A percentile compares a stretch with the other conserved stretches of the same genome.
Conservation (phyloP, 257 asterid genomes). For the Verbascum thapsus region DNA sequence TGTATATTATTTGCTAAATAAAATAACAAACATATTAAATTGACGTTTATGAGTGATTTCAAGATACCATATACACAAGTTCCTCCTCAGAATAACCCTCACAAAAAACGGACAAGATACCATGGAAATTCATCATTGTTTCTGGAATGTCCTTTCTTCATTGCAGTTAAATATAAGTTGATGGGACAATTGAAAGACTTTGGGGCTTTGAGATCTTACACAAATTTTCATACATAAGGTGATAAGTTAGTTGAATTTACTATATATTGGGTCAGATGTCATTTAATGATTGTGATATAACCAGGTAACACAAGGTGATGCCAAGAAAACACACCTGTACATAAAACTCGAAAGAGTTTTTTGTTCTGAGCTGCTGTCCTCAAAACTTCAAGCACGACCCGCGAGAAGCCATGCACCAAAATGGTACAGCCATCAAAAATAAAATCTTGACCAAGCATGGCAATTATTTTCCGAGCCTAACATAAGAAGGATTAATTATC, state of each 20-base stretch:
- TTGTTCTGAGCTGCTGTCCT: constrained; percentile 72
- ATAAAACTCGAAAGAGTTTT: constrained; percentile 76
- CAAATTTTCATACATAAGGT: constrained; percentile 1
- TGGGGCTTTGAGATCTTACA: too few species aligned
- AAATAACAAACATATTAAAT: background rate
- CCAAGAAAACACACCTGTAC: constrained; percentile 61
- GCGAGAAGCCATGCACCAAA: constrained; percentile 92
- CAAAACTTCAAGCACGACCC: constrained; percentile 83
- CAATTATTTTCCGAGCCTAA: constrained; percentile 84
- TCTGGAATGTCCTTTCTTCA: background rate
- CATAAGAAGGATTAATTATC: constrained; percentile 21
- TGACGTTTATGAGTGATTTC: background rate
- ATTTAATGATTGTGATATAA: background rate
- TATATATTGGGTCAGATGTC: constrained; percentile 1
- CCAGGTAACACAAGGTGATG: background rate
- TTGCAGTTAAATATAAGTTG: background rate
- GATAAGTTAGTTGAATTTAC: background rate
- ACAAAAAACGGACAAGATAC: background rate
- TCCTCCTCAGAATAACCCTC: background rate
- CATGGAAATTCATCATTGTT: constrained; percentile 10
- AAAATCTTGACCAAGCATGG: constrained; percentile 89
- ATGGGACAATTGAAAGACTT: too few species aligned
- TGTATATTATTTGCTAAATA: constrained; percentile 4
- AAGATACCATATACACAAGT: constrained; percentile 1
- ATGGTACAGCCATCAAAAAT: constrained; percentile 91